Conservation (phyloP, 2,329 filamentous ascomycete species). For the Graphiopsis chlorocephala region DNA sequence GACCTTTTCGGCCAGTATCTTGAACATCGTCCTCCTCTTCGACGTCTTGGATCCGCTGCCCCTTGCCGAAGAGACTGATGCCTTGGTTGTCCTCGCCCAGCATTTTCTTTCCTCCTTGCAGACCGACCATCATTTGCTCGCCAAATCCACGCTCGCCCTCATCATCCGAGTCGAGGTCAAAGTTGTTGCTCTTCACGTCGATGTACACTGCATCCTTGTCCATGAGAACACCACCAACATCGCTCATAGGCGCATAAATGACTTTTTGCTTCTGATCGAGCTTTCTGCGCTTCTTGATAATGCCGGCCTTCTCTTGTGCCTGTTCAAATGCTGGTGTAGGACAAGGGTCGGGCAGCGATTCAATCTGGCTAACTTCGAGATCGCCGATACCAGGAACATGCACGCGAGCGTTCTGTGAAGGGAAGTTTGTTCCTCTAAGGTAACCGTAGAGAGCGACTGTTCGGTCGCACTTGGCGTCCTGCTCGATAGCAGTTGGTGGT, state of each 20-base stretch:
- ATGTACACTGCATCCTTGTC: constrained; percentile 97
- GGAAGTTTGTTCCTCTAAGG: constrained; percentile 89
- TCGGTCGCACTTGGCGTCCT: constrained; percentile 84
- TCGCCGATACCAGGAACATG: constrained; percentile 93
- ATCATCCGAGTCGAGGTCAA: constrained; percentile 61
- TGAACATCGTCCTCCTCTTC: constrained; percentile 47
- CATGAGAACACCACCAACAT: constrained; percentile 91
- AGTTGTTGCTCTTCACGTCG: constrained; percentile 68
- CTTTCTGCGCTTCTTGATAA: constrained; percentile 75
- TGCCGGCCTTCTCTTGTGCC: constrained; percentile 76
- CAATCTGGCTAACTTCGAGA: constrained; percentile 76
- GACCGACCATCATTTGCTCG: constrained; percentile 86
- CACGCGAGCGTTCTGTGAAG: constrained; percentile 77
- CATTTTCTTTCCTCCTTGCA: constrained; percentile 78
- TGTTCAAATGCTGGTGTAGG: constrained; percentile 90
- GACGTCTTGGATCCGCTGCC: constrained; percentile 62
- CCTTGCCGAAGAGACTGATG: constrained; percentile 80
- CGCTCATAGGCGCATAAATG: constrained; percentile 95
- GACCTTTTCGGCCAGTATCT: constrained; percentile 30
- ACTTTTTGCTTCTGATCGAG: constrained; percentile 96
- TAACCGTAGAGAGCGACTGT: constrained; percentile 92
- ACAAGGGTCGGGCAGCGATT: constrained; percentile 88
- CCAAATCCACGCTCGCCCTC: constrained; percentile 80
- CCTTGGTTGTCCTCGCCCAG: constrained; percentile 80
- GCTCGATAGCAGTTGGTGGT: constrained; percentile 85